phyloP scores from a whole-genome alignment of 2,329 filamentous ascomycete species.

The Cercospora beticola region DNA sequence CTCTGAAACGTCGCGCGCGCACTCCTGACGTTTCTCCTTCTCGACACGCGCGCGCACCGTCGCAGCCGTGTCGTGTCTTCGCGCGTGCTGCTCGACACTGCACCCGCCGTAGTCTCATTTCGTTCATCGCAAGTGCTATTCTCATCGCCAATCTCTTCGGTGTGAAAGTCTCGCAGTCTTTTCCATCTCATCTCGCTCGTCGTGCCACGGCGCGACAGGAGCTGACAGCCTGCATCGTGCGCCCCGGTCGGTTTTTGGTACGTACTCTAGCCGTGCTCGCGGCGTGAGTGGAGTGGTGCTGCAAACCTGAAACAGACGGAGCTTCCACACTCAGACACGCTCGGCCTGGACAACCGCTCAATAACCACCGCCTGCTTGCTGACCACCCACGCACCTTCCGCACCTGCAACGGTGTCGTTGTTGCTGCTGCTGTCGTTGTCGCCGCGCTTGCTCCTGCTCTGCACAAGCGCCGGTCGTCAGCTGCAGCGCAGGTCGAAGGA shows the following conservation, averaged over 20 bases:
- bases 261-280: not conserved
- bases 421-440: not conserved
- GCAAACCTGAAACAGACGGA: constrained; percentile 8
- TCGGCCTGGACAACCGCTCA: not conserved
- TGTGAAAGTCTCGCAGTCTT: not conserved
- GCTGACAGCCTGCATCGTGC: not conserved
- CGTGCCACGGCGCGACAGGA: not conserved
- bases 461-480: not conserved
- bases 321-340: constrained; percentile 4
- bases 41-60: not conserved
- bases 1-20: not conserved
- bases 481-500: not conserved
- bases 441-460: not conserved
- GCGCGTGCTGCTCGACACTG: not conserved
- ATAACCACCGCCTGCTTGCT: not conserved
- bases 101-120: not conserved
- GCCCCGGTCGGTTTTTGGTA: not conserved
- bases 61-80: not conserved
- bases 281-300: not conserved
- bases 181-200: not conserved
- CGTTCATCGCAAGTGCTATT: not conserved
- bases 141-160: not conserved
- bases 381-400: not conserved
- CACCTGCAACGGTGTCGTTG: not conserved
- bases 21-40: not conserved